Evolutionary conservation across 495 filamentous ascomycete species (phyloP).

Genomic region (Penicillium angulare): DNA sequence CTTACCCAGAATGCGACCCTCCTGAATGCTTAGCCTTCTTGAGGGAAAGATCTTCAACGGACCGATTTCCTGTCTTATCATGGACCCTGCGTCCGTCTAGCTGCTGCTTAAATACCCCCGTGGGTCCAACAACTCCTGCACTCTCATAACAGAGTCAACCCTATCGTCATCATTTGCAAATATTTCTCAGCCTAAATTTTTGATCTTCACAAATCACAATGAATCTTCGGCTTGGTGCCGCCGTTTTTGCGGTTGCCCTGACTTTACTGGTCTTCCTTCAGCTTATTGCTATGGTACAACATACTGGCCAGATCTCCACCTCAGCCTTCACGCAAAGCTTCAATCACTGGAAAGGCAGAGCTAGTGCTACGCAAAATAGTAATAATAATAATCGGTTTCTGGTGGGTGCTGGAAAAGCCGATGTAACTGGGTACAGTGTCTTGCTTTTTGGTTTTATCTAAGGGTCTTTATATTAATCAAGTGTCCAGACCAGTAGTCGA

Average conservation of each 20-base stretch:
- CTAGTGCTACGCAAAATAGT: constrained; percentile 22
- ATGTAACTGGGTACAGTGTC: constrained; percentile 77
- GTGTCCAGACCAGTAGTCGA: constrained; percentile 71
- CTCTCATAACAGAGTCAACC: neutral
- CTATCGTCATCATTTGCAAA: too few relatives aligned
- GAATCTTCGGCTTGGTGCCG: constrained; percentile 23
- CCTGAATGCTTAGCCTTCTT: constrained; percentile 6
- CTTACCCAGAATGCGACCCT: constrained; percentile 8
- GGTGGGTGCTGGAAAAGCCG: constrained; percentile 89
- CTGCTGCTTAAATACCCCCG: constrained; percentile 13
- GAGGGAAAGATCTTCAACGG: constrained; percentile 15
- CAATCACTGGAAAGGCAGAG: constrained; percentile 25
- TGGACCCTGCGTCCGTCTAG: neutral
- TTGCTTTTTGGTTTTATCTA: neutral
- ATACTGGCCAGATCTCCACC: constrained; percentile 11
- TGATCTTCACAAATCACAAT: too few relatives aligned
- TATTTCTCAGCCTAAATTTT: too few relatives aligned
- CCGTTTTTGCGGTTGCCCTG: constrained; percentile 25
- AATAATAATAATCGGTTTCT: constrained; percentile 59
- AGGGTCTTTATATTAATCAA: neutral
- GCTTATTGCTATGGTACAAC: constrained; percentile 22
- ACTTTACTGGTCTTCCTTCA: constrained; percentile 31
- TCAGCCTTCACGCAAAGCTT: constrained; percentile 14
- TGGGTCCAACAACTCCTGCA: neutral
- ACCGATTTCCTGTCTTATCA: neutral